Base-by-base conservation (phyloP, 169 alveolate genomes). In the Cryptosporidium meleagridis region DNA sequence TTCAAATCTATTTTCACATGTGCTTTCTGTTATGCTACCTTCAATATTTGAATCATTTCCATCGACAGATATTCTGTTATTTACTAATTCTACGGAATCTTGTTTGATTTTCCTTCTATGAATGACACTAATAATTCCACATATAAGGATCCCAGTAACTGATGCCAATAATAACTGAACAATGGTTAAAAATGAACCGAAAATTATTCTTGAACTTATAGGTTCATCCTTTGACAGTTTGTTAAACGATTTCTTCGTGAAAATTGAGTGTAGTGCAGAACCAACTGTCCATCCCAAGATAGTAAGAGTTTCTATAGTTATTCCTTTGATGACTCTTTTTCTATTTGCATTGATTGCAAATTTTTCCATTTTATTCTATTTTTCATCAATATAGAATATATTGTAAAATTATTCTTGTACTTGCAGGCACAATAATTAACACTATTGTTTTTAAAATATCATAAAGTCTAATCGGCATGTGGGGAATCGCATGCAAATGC, bases 251-350 rank as follows among this genome's bases (percentile, higher is more conserved):
- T 80, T 80, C 29, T 80, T 80, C 12, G 89, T 80, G n/a, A 80
- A 80, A 31, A 80, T 80, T 2, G 89, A 80, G 16, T 80, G 89
- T 59, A 80, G 26, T 2, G 89, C 89, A 14, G 89, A 80, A 44
- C 89, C 89, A 37, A 62, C 89, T 0, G 75, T 80, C 89, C 89
- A 80, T 41, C 89, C 89, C 16, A 80, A 67, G 18, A 80, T 80
- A 5, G 89, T 80, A 14, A 62, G 9, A 5, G 89, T 80, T 33
- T 80, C 89, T 31, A 65, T 65, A 67, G 51, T 37, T 67, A 80
- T 35, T 16, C 80, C 75, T 41, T 65, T 80, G 21, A 62, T 16
- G n/a, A 44, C 45, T 14, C 45, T 80, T 41, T 69, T 44, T 26
- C 31, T 80, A 44, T 48, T 65, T 65, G 62, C 62, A 62, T 33